These are phyloP conservation scores for Arthroderma sp. DNA, from an alignment of 2,329 filamentous ascomycete species.

Conservation along the genomic window DNA sequence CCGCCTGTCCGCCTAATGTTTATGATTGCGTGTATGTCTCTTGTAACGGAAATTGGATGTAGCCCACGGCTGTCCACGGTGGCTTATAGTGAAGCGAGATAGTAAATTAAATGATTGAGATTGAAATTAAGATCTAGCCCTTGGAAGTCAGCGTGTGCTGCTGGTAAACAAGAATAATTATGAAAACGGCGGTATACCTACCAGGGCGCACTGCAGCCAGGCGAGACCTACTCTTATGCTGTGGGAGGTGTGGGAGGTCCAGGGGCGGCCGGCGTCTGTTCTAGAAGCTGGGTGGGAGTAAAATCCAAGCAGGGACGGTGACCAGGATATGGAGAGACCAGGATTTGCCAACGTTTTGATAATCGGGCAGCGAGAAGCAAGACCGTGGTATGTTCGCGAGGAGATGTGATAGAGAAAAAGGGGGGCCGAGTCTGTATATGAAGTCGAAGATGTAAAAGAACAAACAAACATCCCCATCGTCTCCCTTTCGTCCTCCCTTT, in stretches of 20 bases:
- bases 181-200: neutral
- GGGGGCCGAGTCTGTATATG: neutral
- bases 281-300: slow-evolving; percentile 2
- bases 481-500: neutral
- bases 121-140: neutral
- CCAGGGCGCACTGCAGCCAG: slow-evolving; percentile 3
- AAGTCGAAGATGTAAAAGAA: neutral
- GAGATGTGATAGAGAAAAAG: neutral
- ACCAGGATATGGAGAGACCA: neutral
- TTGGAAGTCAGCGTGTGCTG: neutral
- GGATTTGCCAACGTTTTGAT: neutral
- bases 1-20: neutral
- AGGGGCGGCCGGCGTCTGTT: neutral
- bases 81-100: neutral
- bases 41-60: neutral
- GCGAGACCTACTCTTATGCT: slow-evolving; percentile 2
- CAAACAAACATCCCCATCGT: neutral
- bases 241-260: neutral
- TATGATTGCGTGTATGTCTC: neutral
- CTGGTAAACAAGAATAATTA: neutral
- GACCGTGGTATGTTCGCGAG: neutral
- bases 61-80: neutral
- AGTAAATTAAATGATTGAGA: neutral
- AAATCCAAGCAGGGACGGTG: neutral
- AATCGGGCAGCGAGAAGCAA: neutral